These are phyloP conservation scores for Rhodotorula sp. DNA, from an alignment of 1,284 basidiomycete genomes.

Conservation along the genomic window DNA sequence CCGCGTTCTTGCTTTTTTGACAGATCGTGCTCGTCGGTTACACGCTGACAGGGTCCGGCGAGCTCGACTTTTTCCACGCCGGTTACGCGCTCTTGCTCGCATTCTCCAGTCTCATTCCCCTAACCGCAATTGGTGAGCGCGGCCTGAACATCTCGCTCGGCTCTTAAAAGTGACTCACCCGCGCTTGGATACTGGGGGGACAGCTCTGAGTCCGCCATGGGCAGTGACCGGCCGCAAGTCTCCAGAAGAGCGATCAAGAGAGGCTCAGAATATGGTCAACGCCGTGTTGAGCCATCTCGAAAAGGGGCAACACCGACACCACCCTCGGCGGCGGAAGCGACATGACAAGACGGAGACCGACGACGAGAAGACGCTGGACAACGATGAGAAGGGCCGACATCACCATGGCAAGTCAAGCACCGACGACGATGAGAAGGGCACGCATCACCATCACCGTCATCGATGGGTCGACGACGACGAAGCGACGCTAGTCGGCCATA, in stretches of 20 bases:
- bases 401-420: too few relatives aligned
- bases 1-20: background rate
- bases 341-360: too few relatives aligned
- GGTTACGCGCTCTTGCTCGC: conserved; percentile 62
- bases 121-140: conserved; percentile 8
- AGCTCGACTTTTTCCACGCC: conserved; percentile 57
- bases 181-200: too few relatives aligned
- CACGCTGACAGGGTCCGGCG: background rate
- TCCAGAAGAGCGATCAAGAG: conserved; percentile 7
- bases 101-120: conserved; percentile 59
- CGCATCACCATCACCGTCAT: too few relatives aligned
- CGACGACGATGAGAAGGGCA: too few relatives aligned
- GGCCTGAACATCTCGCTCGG: background rate
- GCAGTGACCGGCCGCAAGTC: conserved; percentile 31
- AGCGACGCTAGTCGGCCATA: too few relatives aligned
- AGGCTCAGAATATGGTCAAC: conserved; percentile 6
- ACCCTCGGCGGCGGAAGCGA: background rate
- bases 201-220: conserved; percentile 28
- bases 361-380: too few relatives aligned
- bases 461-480: too few relatives aligned
- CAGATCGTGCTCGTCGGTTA: background rate
- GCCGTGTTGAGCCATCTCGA: conserved; percentile 15
- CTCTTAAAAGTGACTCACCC: background rate
- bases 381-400: too few relatives aligned
- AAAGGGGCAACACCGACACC: background rate